phyloP scores from a whole-genome alignment of 106 monocot species.

The Gastrodia elata region DNA sequence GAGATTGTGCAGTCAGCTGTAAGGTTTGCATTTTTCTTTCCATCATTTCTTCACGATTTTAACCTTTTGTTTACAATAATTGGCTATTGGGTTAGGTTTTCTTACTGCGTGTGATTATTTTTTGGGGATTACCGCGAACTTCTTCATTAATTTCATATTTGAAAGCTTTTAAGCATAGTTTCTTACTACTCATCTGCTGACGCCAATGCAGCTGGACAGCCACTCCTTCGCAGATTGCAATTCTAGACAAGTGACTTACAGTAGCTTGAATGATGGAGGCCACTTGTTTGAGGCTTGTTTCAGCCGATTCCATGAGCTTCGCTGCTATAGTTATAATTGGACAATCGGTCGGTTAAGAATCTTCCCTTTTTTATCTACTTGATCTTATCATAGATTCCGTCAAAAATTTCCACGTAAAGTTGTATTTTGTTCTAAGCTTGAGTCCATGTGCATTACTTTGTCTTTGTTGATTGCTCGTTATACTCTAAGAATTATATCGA shows the following conservation, averaged over 20 bases:
- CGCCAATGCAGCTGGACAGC: slow-evolving; percentile 62
- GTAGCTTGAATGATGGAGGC: slow-evolving; percentile 52
- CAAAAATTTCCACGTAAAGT: too few species aligned
- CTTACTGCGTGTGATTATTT: background rate
- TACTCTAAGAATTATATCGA: too few species aligned
- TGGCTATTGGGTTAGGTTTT: background rate
- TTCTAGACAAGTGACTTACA: slow-evolving; percentile 36
- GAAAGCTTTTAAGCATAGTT: background rate
- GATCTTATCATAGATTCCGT: background rate
- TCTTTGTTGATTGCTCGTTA: too few species aligned
- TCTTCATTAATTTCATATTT: background rate
- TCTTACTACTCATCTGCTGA: slow-evolving; percentile 13
- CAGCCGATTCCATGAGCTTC: slow-evolving; percentile 30
- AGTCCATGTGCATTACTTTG: background rate
- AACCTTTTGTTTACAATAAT: background rate
- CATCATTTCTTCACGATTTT: background rate
- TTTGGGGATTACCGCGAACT: too few species aligned
- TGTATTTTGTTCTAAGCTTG: too few species aligned
- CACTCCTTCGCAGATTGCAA: slow-evolving; percentile 33
- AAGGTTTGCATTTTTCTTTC: slow-evolving; percentile 26
- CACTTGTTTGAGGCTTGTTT: slow-evolving; percentile 69
- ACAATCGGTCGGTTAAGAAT: slow-evolving; percentile 79
- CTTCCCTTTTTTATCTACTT: slow-evolving; percentile 8
- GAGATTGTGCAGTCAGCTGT: slow-evolving; percentile 34
- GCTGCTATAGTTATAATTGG: slow-evolving; percentile 72